phyloP scores from a whole-genome alignment of 2,329 filamentous ascomycete genomes.

The Simplicillium aogashimaense region DNA sequence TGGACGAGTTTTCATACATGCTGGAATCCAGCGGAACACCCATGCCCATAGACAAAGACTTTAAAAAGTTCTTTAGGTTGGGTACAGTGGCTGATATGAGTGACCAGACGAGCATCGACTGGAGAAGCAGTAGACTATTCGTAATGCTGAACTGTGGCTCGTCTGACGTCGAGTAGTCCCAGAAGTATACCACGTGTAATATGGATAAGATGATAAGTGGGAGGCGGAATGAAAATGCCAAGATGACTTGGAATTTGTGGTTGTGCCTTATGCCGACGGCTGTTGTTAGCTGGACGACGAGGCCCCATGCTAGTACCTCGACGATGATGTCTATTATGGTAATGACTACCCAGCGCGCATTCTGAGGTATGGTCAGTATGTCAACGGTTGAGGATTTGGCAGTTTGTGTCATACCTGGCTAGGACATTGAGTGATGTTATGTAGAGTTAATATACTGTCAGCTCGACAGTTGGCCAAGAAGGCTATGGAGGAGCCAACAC shows the following conservation, averaged over 20 bases:
- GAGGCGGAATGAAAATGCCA: slow-evolving; percentile 13
- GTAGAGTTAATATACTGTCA: slow-evolving; percentile 1
- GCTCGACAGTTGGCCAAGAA: slow-evolving; percentile 4
- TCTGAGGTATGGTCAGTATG: neutral
- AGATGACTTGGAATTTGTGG: slow-evolving; percentile 10
- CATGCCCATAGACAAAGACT: slow-evolving; percentile 10
- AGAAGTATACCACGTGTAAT: slow-evolving; percentile 7
- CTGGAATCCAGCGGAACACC: slow-evolving; percentile 5
- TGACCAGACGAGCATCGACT: slow-evolving; percentile 11
- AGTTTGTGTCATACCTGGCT: slow-evolving; percentile 3
- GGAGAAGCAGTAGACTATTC: slow-evolving; percentile 9
- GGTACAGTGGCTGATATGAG: slow-evolving; percentile 13
- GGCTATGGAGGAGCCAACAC: slow-evolving; percentile 4
- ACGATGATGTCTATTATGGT: slow-evolving; percentile 9
- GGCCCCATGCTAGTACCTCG: slow-evolving; percentile 9
- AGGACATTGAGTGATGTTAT: slow-evolving; percentile 5
- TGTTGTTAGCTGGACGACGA: slow-evolving; percentile 8
- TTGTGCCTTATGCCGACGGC: slow-evolving; percentile 9
- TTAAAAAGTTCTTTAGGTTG: slow-evolving; percentile 13
- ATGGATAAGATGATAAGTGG: slow-evolving; percentile 8
- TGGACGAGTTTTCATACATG: slow-evolving; percentile 5
- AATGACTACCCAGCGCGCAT: slow-evolving; percentile 7
- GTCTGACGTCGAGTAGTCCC: slow-evolving; percentile 3
- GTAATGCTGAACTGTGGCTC: slow-evolving; percentile 10
- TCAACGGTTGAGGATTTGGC: neutral